Evolutionary conservation across 352 stramenopile genomes (phyloP), one percentile per base, ranked within the genome.

Genomic region (Globisporangium takayamanum): DNA sequence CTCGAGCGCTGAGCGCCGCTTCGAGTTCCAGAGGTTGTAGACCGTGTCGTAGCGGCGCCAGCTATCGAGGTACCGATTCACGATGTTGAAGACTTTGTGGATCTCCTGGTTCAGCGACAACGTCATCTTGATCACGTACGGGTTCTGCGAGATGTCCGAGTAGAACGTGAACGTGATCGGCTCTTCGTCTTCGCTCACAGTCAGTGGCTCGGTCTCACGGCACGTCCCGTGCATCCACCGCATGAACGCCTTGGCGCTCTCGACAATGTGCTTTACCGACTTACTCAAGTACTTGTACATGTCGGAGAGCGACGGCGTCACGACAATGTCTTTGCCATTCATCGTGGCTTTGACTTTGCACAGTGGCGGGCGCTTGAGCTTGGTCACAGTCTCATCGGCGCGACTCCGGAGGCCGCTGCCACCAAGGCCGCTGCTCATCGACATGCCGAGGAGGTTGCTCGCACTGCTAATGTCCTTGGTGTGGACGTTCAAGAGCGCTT

Each of bases 201-300:
- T 58, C 33, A 97, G 70, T 14, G 92, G 89, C 45, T 86, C 83
- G 7, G 92, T 94, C 60, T 97, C 89, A 0, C 89, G 83, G 64
- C 95, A 98, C 0, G 94, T 98, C 4, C 94, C 93, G 51, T 97
- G 86, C 92, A 98, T 98, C 95, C 95, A 98, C 16, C 95, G 78
- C 14, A 92, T 80, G 70, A 98, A 98, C 10, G 81, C 82, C 46
- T 97, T 97, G 2, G 95, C 90, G 48, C 87, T 97, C 62, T 98
- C 93, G 20, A 97, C 87, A 55, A 98, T 95, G 60, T 96, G 95
- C 55, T 97, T 96, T 10, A 97, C 89, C 1, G 80, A 95, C 57
- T 97, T 97, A 61, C 88, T 97, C 22, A 98, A 64, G 45, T 96
- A 97, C 64, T 98, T 98, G 74, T 98, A 97, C 74, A 98, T 97